Evolutionary conservation across 2,329 filamentous ascomycete species (phyloP).

Genomic region (Immersiporthe knoxdaviesiana): DNA sequence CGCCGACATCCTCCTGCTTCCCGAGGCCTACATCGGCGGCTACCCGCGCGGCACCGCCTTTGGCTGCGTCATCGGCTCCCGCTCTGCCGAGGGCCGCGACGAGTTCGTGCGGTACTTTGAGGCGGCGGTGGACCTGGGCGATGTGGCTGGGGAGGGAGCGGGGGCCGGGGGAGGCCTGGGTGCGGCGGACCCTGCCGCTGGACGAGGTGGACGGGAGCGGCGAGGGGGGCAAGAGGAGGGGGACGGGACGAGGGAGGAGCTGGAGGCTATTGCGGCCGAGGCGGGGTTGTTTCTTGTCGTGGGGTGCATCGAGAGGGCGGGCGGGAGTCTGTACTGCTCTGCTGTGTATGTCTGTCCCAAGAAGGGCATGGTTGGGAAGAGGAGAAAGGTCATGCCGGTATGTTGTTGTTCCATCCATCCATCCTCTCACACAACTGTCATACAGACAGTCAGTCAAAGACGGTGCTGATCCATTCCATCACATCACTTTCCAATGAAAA

Average conservation of each 20-base stretch:
- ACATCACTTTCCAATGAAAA: neutral
- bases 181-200: slow-evolving; percentile 60
- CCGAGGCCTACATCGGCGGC: slow-evolving; percentile 89
- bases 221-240: slow-evolving; percentile 46
- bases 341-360: slow-evolving; percentile 81
- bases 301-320: slow-evolving; percentile 78
- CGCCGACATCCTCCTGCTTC: slow-evolving; percentile 78
- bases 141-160: slow-evolving; percentile 63
- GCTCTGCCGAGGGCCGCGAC: slow-evolving; percentile 71
- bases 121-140: slow-evolving; percentile 79
- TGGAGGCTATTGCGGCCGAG: slow-evolving; percentile 76
- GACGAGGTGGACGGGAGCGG: slow-evolving; percentile 38
- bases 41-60: slow-evolving; percentile 85
- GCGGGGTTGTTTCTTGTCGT: slow-evolving; percentile 82
- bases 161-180: slow-evolving; percentile 76
- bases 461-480: no score
- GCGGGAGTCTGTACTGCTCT: slow-evolving; percentile 82
- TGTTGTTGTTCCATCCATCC: no score
- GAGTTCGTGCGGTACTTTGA: slow-evolving; percentile 84
- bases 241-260: slow-evolving; percentile 72
- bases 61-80: slow-evolving; percentile 72
- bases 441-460: no score
- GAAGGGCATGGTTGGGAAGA: slow-evolving; percentile 76
- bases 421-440: no score
- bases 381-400: slow-evolving; percentile 89